Evolutionary conservation across 441 rosid species (phyloP), one percentile per base, ranked within the genome.

Genomic region (Adansonia gregorii): DNA sequence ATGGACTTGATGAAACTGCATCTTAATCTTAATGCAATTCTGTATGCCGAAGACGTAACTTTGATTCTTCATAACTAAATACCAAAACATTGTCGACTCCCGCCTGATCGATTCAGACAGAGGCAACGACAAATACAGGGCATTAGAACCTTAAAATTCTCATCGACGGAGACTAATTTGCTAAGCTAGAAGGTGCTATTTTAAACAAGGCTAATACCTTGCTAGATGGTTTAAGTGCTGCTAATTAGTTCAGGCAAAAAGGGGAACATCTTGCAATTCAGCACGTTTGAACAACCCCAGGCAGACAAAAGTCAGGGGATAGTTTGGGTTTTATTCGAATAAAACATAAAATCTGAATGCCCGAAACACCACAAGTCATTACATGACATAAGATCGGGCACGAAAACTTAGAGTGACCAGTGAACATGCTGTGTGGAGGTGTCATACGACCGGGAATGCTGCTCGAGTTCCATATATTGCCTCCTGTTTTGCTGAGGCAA

Each of bases 401-500:
- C 24, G 2, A 27, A 27, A 15, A 51, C 79, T 83, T 79, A 93
- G 55, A 89, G 97, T 6, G 92, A 88, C 97, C 97, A 95, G 82
- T 89, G 80, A 82, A 89, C 84, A 71, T 88, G 85, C 65, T 83
- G 90, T 67, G 87, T 70, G 67, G 94, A 84, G 56, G 91, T 85
- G 82, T 87, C 89, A 49, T 84, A 89, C 8, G 86, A 87, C 79
- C 91, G 85, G 72, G 93, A 63, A 3, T 59, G 64, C 75, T 84
- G 87, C 74, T 89, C 92, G 2, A 88, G 87, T 71, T 87, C 94
- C 85, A 83, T 65, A 71, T 83, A 89, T 66, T 87, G 95, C 82
- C 86, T 87, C 78, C 85, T 78, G 75, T 75, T 84, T 59, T 88
- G 95, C 48, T 83, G 96, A 74, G 89, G 80, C 74, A 80, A 67